These are phyloP conservation scores for Tillandsia fasciculata DNA, from an alignment of 176 grass and related monocot genomes.

Conservation along the genomic window DNA sequence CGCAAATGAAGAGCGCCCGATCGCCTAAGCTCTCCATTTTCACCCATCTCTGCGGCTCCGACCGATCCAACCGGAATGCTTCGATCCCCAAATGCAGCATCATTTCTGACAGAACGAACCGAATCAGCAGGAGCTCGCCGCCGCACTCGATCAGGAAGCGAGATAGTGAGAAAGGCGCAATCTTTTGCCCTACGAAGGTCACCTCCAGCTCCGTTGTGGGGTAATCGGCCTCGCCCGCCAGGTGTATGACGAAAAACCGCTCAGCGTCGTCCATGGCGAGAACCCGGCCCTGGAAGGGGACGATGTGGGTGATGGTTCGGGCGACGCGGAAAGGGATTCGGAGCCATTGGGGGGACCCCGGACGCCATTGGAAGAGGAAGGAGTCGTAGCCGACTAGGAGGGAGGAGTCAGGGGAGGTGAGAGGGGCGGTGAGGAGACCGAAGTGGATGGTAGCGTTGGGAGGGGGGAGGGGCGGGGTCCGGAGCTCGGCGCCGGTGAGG, in stretches of 20 bases:
- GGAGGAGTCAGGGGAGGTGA: constrained; percentile 29
- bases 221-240: constrained; percentile 23
- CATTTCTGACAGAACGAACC: neutral
- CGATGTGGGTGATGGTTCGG: constrained; percentile 11
- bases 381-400: constrained; percentile 23
- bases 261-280: constrained; percentile 23
- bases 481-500: constrained; percentile 32
- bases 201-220: constrained; percentile 13
- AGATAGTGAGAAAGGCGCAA: neutral
- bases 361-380: constrained; percentile 36
- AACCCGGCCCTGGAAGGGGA: constrained; percentile 35
- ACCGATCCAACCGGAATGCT: constrained; percentile 21
- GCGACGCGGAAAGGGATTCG: neutral
- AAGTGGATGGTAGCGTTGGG: neutral
- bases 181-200: neutral
- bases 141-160: constrained; percentile 28
- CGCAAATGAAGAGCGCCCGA: constrained; percentile 31
- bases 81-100: neutral
- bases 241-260: constrained; percentile 19
- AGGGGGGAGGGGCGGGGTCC: constrained; percentile 21
- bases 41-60: constrained; percentile 25
- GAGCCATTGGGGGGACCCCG: constrained; percentile 25
- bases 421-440: constrained; percentile 24
- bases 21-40: constrained; percentile 34
- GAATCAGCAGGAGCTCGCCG: constrained; percentile 39